Evolutionary conservation across 495 filamentous ascomycete genomes (phyloP), one percentile per base, ranked within the genome.

Genomic region (Xylaria venustula): DNA sequence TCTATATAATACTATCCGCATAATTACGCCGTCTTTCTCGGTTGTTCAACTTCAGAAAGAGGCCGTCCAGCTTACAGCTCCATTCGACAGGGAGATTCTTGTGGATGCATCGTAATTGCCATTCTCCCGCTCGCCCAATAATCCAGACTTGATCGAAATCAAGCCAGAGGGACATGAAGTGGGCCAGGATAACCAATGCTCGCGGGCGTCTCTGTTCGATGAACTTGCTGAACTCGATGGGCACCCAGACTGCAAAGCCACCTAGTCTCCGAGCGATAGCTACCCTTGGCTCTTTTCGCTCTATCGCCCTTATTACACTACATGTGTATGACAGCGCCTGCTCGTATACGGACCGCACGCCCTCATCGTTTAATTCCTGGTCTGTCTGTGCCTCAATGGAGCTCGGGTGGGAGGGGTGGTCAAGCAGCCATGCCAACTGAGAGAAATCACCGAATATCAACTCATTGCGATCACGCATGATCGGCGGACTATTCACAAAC

Each of bases 41-140:
- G 14, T 58, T 56, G 22, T 69, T 71, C 8, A 71, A 68, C 28
- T 54, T 69, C 12, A 54, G 42, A 34, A 77, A 62, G 2, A 77
- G 63, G 41, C 71, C 65, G 37, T 71, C 65, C 46, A 79, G 70
- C 45, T 75, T 71, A 60, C 59, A 71, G 30, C 68, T 67, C 77
- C 75, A 78, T 30, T 72, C 68, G 32, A 63, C 22, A 4, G 73
- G 74, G 22, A 79, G 52, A 19, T 69, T 65, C 42, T 72, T 73
- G 42, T 77, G 66, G 22, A 79, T 74, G 15, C 73, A 76, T 53
- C 65, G 64, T n/a, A 78, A 66, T 54, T 79, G 74, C 60, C 70
- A 50, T 55, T 70, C 71, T 8, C 75, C 75, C 30, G 74, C 75
- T n/a, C 65, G 61, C 14, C 65, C 68, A 17, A 79, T 64, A 66